Evolutionary conservation across 257 asterid genomes (phyloP).

Genomic region (Forsythia viridissima): DNA sequence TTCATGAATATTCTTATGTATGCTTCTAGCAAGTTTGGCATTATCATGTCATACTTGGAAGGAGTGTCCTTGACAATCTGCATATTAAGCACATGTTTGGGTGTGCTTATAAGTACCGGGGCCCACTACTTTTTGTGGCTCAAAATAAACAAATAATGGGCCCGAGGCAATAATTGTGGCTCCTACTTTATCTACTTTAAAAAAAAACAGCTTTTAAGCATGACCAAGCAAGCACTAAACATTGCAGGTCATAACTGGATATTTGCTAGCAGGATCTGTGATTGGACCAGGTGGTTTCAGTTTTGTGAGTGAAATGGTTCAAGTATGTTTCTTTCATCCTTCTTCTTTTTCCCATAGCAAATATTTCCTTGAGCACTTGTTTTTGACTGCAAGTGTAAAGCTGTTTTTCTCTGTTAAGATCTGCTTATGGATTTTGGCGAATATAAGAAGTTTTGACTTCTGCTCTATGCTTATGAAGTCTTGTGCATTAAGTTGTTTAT

Average conservation of each 20-base stretch:
- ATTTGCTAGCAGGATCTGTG: constrained; percentile 80
- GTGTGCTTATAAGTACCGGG: no score
- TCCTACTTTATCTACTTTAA: no score
- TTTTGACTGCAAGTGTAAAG: not conserved
- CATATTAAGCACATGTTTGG: not conserved
- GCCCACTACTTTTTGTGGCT: no score
- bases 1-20: constrained; percentile 10
- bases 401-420: not conserved
- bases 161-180: no score
- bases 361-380: not conserved
- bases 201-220: no score
- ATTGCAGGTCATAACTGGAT: constrained; percentile 83
- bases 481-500: not conserved
- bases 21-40: not conserved
- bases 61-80: constrained; percentile 16
- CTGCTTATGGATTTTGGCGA: not conserved
- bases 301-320: constrained; percentile 87
- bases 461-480: not conserved
- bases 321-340: constrained; percentile 47
- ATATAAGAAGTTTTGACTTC: not conserved
- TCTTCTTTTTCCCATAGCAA: not conserved
- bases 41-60: not conserved
- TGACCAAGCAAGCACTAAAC: not conserved
- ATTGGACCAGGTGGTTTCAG: constrained; percentile 91
- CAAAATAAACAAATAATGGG: no score